Base-by-base conservation (phyloP, 768 basidiomycete species). In the Pluteus cervinus region DNA sequence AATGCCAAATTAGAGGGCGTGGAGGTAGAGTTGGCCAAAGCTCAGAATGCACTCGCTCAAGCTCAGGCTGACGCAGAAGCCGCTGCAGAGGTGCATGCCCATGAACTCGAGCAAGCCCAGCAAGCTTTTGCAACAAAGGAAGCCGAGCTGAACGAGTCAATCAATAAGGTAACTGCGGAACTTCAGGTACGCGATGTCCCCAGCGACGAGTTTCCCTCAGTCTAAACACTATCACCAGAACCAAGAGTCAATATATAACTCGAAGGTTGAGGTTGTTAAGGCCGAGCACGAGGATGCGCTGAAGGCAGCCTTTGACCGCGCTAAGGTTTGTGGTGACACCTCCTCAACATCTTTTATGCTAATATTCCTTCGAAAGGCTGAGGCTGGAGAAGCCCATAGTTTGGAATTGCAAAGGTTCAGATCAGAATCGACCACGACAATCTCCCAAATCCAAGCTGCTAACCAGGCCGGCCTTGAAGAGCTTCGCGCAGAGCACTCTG, bases 331-430 rank as follows among this genome's bases (percentile, higher is more conserved):
- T 55, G 17, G n/a, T n/a, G n/a, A n/a, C n/a, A n/a, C n/a, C n/a
- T 17, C 17, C 21, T 33, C 9, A 33, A 10, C 30, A 14, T 11
- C 39, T 18, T 21, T 42, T 16, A 3, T 29, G 24, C 48, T 53
- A 24, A 47, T 23, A 29, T 41, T 18, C 34, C 29, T 25, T 33
- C 28, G 25, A 15, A 42, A 88, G 86, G 65, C 63, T 25, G 84
- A 87, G 55, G 88, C 86, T n/a, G 75, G 75, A 23, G 69, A 73
- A 24, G 60, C 57, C 5, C 89, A 92, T 46, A 53, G 73, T 20
- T 68, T 76, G 48, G 89, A 90, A 48, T 66, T 92, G 5, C 80
- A 84, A 48, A 56, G 63, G 9, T 68, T 92, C 37, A 82, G 88
- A 29, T 68, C 70, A 16, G 71, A 75, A 41, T 86, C 84, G 0